Conservation (phyloP, 2,329 filamentous ascomycete genomes). For the Sordariomycetes sp. region DNA sequence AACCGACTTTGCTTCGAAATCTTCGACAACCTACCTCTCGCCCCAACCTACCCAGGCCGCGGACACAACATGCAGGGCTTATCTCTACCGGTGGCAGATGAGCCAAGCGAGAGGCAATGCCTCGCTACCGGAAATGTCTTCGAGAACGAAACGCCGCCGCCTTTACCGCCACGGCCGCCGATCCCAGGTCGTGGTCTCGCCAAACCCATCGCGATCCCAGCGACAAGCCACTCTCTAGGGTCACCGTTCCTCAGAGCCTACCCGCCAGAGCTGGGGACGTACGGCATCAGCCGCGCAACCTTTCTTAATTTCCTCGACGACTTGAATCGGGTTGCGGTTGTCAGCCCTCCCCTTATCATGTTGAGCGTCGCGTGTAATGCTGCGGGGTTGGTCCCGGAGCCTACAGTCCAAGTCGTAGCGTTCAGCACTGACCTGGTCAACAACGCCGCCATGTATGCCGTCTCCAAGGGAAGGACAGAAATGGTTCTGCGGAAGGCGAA, state of each 20-base stretch:
- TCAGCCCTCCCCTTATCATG: constrained; percentile 9
- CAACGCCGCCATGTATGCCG: constrained; percentile 4
- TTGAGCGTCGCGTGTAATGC: constrained; percentile 9
- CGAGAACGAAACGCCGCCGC: neutral
- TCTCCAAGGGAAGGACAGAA: constrained; percentile 10
- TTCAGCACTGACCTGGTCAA: constrained; percentile 5
- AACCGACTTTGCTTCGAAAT: too few species aligned
- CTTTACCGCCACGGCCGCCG: neutral
- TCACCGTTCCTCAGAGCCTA: constrained; percentile 11
- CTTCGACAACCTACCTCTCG: too few species aligned
- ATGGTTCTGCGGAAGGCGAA: constrained; percentile 7
- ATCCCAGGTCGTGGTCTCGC: too few species aligned
- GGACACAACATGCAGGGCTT: too few species aligned
- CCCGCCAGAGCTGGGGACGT: constrained; percentile 5
- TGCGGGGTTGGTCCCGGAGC: constrained; percentile 9
- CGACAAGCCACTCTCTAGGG: constrained; percentile 8
- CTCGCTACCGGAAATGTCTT: too few species aligned
- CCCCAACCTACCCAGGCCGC: too few species aligned
- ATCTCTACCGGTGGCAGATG: too few species aligned
- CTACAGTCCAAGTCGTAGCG: constrained; percentile 10
- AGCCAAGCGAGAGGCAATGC: too few species aligned
- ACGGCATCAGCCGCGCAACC: constrained; percentile 6
- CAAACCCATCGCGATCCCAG: constrained; percentile 10
- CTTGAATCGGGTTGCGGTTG: constrained; percentile 9
- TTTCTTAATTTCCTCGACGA: constrained; percentile 11